A percentile compares a stretch with the other conserved stretches of the same genome.
These are phyloP conservation scores for Aspergillus affinis DNA, from an alignment of 495 filamentous ascomycete genomes.

Conservation along the genomic window DNA sequence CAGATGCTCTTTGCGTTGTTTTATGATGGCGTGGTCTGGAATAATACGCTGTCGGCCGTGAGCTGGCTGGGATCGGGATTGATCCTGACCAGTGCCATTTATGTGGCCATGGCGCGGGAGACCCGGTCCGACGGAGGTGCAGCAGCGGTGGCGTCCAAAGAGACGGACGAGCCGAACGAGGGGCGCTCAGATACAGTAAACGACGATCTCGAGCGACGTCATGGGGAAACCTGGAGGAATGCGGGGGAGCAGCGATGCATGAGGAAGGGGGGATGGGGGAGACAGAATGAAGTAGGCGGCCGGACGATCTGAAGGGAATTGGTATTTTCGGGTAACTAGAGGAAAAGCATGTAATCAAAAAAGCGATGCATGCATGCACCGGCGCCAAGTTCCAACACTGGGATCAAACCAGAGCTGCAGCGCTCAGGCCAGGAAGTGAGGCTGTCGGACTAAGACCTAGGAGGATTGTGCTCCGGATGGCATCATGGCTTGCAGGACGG, in stretches of 20 bases:
- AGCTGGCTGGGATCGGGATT: constrained; percentile 73
- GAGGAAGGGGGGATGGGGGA: background rate
- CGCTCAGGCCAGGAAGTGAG: constrained; percentile 4
- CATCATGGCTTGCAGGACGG: background rate
- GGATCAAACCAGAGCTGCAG: background rate
- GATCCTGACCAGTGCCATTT: constrained; percentile 79
- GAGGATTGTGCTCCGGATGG: background rate
- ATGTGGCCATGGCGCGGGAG: constrained; percentile 62
- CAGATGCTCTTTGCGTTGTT: constrained; percentile 89
- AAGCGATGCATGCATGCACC: background rate
- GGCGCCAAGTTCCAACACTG: background rate
- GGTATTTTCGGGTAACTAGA: background rate
- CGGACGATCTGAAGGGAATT: constrained; percentile 12
- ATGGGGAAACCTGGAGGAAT: background rate
- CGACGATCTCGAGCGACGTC: background rate
- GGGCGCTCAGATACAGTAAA: background rate
- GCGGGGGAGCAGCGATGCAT: background rate
- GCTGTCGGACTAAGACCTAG: background rate
- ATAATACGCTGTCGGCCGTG: constrained; percentile 61
- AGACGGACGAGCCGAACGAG: constrained; percentile 5
- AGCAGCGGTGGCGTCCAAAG: constrained; percentile 8
- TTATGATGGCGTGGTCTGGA: constrained; percentile 79
- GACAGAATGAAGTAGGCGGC: constrained; percentile 1
- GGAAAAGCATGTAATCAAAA: background rate
- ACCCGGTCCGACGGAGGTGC: constrained; percentile 19